Evolutionary conservation across 106 monocot species (phyloP).

Genomic region (Posidonia australis): DNA sequence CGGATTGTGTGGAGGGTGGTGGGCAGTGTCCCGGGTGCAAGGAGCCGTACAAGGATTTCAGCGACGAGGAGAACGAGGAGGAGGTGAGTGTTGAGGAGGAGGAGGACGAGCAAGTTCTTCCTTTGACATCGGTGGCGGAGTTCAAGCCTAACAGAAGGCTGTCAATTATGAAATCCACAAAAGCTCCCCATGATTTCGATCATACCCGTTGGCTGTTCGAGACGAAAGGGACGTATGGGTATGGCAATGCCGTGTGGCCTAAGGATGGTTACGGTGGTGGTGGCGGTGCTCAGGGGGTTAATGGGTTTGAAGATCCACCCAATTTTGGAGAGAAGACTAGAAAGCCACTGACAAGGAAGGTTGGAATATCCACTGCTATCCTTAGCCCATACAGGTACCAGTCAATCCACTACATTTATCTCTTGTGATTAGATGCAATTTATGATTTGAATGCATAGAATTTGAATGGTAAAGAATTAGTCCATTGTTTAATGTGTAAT

Average conservation of each 20-base stretch:
- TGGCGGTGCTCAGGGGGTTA: constrained; percentile 21
- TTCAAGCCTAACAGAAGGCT: constrained; percentile 26
- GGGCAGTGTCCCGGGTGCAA: constrained; percentile 65
- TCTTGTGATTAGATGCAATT: too few relatives aligned
- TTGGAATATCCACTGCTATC: constrained; percentile 51
- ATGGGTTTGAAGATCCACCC: constrained; percentile 44
- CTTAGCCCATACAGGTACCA: constrained; percentile 82
- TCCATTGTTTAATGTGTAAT: too few relatives aligned
- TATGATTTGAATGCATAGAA: too few relatives aligned
- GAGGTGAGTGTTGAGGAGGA: constrained; percentile 20
- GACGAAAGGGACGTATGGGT: constrained; percentile 79
- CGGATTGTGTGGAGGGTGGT: constrained; percentile 22
- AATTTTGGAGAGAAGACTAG: constrained; percentile 25
- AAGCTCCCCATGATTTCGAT: constrained; percentile 46
- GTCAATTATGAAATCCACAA: constrained; percentile 48
- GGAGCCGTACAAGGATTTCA: constrained; percentile 31
- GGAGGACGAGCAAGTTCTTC: constrained; percentile 17
- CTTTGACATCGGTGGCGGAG: constrained; percentile 42
- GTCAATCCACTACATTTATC: too few relatives aligned
- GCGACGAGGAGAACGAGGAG: constrained; percentile 32
- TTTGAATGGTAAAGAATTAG: too few relatives aligned
- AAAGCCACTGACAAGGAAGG: constrained; percentile 58
- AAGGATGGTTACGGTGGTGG: constrained; percentile 33
- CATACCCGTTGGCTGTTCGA: constrained; percentile 66
- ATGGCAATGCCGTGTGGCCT: constrained; percentile 77